These are phyloP conservation scores for Rachicladosporium sp. DNA, from an alignment of 2,329 filamentous ascomycete genomes.

Conservation along the genomic window DNA sequence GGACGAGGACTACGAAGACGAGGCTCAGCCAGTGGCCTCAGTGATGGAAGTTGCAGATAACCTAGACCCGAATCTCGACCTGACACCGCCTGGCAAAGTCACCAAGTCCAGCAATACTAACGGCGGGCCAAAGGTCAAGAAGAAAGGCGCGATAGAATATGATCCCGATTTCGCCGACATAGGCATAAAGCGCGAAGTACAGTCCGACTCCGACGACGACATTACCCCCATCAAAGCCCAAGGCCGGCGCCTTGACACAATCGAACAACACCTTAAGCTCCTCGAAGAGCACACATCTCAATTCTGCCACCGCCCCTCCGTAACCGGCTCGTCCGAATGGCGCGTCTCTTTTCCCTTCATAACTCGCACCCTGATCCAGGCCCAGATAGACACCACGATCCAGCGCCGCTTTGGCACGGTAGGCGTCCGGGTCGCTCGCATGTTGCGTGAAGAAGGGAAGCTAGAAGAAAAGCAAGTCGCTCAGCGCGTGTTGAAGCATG, in stretches of 20 bases:
- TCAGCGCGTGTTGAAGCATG: slow-evolving; percentile 68
- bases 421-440: slow-evolving; percentile 71
- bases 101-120: slow-evolving; percentile 13
- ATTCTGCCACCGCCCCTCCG: slow-evolving; percentile 58
- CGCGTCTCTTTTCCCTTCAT: slow-evolving; percentile 70
- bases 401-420: slow-evolving; percentile 62
- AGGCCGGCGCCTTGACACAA: slow-evolving; percentile 38
- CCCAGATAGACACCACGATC: slow-evolving; percentile 72
- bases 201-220: slow-evolving; percentile 14
- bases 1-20: slow-evolving; percentile 32
- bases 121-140: slow-evolving; percentile 15
- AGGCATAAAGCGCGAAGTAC: slow-evolving; percentile 18
- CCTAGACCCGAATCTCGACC: slow-evolving; percentile 29
- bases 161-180: slow-evolving; percentile 15
- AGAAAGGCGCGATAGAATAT: slow-evolving; percentile 11
- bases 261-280: slow-evolving; percentile 60
- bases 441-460: slow-evolving; percentile 76
- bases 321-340: slow-evolving; percentile 55
- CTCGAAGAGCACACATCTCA: slow-evolving; percentile 56
- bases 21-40: slow-evolving; percentile 25
- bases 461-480: slow-evolving; percentile 88
- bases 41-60: slow-evolving; percentile 30
- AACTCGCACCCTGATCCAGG: slow-evolving; percentile 56
- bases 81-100: slow-evolving; percentile 18
- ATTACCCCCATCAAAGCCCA: slow-evolving; percentile 5